Conservation (phyloP, 1,284 basidiomycete genomes). For the Tilletia setariae region DNA sequence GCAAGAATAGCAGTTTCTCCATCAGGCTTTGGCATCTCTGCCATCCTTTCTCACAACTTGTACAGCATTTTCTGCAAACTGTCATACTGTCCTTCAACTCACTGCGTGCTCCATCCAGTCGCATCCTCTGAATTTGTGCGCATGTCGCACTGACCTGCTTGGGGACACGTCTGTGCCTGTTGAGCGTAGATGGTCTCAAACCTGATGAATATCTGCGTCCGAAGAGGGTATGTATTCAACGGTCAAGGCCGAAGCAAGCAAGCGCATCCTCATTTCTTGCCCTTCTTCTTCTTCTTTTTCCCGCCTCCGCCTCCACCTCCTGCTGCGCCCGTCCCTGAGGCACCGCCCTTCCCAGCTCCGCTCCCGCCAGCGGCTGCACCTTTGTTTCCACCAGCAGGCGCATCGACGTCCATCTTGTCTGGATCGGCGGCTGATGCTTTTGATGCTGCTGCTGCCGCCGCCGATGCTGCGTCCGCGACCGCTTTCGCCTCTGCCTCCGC, state of each 20-base stretch:
- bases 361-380: not conserved
- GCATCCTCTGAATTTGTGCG: no score
- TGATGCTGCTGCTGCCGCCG: not conserved
- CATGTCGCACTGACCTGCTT: no score
- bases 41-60: no score
- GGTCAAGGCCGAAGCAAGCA: not conserved
- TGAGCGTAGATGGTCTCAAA: no score
- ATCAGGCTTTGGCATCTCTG: no score
- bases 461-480: not conserved
- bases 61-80: no score
- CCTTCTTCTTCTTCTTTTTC: slow-evolving; percentile 19
- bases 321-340: not conserved
- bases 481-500: slow-evolving; percentile 7
- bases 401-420: not conserved
- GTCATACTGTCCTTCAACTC: no score
- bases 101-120: no score
- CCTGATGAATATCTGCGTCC: no score
- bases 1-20: no score
- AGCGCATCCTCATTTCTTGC: slow-evolving; percentile 2
- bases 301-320: slow-evolving; percentile 5
- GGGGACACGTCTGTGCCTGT: no score
- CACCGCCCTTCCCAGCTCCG: not conserved
- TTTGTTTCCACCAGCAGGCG: not conserved
- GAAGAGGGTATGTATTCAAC: no score
- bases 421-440: not conserved